Conservation (phyloP, 257 asterid species). For the Rauvolfia tetraphylla region DNA sequence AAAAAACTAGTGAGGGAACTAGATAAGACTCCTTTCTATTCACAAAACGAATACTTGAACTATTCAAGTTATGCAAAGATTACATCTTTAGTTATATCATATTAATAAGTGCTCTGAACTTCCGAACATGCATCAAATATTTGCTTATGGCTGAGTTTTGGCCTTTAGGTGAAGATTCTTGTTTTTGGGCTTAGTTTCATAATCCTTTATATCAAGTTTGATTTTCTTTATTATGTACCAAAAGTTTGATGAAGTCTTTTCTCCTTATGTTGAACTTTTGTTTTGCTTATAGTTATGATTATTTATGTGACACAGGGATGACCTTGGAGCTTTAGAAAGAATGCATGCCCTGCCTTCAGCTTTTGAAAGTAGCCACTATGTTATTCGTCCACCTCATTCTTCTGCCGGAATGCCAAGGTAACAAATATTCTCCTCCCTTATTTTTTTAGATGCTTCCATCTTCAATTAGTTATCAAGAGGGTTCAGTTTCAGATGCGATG, state of each 20-base stretch:
- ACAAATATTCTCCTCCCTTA: too few species aligned
- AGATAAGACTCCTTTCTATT: not conserved
- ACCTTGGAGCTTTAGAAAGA: not conserved
- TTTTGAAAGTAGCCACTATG: not conserved
- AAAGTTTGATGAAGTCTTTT: not conserved
- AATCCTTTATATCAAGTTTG: not conserved
- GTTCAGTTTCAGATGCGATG: not conserved
- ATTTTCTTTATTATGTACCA: not conserved
- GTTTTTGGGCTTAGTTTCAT: not conserved
- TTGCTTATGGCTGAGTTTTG: not conserved
- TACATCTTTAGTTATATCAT: not conserved
- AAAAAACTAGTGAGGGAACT: not conserved
- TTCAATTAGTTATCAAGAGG: not conserved
- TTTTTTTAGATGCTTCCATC: not conserved
- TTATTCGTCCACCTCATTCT: not conserved
- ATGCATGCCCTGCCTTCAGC: not conserved
- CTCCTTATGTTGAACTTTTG: not conserved
- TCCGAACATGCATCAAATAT: not conserved
- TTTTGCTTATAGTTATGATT: not conserved
- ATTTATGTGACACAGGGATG: not conserved
- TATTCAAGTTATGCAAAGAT: not conserved
- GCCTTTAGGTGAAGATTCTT: not conserved
- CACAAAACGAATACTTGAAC: not conserved
- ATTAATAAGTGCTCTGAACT: not conserved
- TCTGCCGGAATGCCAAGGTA: slow-evolving; percentile 12